A percentile compares a stretch with the other conserved stretches of the same genome.
phyloP scores from a whole-genome alignment of 2,329 filamentous ascomycete genomes.

The Aspergillus sp. region DNA sequence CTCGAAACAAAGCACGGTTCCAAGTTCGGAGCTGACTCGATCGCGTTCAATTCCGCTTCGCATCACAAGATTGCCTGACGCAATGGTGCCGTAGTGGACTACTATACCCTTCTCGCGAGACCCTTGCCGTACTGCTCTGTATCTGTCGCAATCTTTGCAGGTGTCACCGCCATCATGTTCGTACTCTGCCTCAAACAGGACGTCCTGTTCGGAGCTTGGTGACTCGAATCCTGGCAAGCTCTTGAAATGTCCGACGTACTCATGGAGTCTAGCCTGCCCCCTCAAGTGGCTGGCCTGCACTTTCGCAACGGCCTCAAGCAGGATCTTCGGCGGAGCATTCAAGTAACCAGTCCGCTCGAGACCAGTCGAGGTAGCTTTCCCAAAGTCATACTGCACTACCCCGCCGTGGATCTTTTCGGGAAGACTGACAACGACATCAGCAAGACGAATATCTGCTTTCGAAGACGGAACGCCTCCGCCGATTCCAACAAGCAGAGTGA shows the following conservation, averaged over 20 bases:
- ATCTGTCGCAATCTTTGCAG: not conserved
- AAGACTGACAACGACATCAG: constrained; percentile 4
- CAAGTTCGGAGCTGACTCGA: not conserved
- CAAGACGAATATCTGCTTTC: not conserved
- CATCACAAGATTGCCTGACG: not conserved
- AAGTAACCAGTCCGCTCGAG: constrained; percentile 8
- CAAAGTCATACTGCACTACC: constrained; percentile 12
- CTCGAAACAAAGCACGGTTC: not conserved
- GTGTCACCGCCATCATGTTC: not conserved
- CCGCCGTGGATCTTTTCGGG: not conserved
- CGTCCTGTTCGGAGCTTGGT: not conserved
- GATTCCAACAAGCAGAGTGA: not conserved
- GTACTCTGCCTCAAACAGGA: constrained; percentile 1
- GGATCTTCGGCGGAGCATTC: constrained; percentile 1
- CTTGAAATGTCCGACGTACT: not conserved
- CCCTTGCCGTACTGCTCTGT: not conserved
- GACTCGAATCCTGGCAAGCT: not conserved
- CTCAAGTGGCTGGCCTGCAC: constrained; percentile 3
- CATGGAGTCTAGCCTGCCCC: not conserved
- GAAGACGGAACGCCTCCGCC: not conserved
- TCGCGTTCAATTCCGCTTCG: not conserved
- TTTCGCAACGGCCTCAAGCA: constrained; percentile 6
- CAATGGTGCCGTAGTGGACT: constrained; percentile 1
- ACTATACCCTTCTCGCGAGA: not conserved
- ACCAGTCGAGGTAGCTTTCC: constrained; percentile 7